Evolutionary conservation across 805 yeast species (phyloP).

Genomic region (Zygotorulaspora florentina): DNA sequence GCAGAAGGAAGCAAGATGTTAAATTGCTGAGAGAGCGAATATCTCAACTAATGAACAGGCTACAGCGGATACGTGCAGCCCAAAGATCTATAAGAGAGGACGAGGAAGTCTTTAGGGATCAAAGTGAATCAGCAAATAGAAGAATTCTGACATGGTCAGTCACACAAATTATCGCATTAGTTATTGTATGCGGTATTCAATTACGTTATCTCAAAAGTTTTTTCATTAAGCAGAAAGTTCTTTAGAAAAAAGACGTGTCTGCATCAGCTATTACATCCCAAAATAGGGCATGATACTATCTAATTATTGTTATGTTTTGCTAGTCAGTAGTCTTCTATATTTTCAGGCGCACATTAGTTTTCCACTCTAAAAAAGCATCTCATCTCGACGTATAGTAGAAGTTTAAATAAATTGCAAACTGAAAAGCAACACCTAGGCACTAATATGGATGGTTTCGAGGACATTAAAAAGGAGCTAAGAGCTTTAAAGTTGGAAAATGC

Average conservation of each 20-base stretch:
- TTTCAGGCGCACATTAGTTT: too few species aligned
- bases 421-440: too few species aligned
- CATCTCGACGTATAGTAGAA: too few species aligned
- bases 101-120: conserved; percentile 73
- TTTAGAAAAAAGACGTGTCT: conserved; percentile 36
- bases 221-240: conserved; percentile 83
- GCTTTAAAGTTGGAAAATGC: conserved; percentile 29
- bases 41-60: conserved; percentile 51
- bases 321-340: too few species aligned
- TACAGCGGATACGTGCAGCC: conserved; percentile 58
- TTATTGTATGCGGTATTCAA: conserved; percentile 70
- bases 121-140: conserved; percentile 69
- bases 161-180: conserved; percentile 63
- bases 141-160: conserved; percentile 72
- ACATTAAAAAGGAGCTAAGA: conserved; percentile 22
- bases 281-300: too few species aligned
- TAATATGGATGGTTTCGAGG: conserved; percentile 7
- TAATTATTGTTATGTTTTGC: too few species aligned
- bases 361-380: too few species aligned
- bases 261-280: too few species aligned
- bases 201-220: conserved; percentile 71
- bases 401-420: too few species aligned
- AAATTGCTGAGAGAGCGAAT: conserved; percentile 53
- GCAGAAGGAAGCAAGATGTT: conserved; percentile 51
- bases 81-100: conserved; percentile 60